Conservation (phyloP, 371 early-diverging fungal species). For the Rhizopus microsporus region DNA sequence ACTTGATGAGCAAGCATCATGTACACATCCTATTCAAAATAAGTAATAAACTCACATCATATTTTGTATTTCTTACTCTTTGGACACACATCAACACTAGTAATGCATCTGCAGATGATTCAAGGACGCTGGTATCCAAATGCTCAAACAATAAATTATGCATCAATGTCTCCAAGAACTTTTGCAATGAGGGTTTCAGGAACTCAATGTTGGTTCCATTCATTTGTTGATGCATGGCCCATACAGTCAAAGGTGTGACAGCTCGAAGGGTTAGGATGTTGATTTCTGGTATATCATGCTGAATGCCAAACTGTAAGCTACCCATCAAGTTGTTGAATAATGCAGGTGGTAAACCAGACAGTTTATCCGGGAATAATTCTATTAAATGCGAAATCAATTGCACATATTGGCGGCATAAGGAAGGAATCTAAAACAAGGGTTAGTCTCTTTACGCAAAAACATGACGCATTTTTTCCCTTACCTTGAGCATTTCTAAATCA, state of each 20-base stretch:
- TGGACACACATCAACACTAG: conserved; percentile 57
- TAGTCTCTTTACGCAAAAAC: background rate
- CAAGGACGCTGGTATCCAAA: conserved; percentile 60
- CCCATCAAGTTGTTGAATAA: conserved; percentile 63
- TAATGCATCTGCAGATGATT: conserved; percentile 63
- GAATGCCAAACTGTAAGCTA: conserved; percentile 69
- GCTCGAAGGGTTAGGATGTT: conserved; percentile 66
- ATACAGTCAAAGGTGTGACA: conserved; percentile 59
- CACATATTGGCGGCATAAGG: conserved; percentile 69
- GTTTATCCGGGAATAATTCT: conserved; percentile 67
- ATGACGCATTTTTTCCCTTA: conserved; percentile 17
- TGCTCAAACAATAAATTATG: conserved; percentile 61
- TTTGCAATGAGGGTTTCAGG: conserved; percentile 51
- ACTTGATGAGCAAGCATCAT: conserved; percentile 48
- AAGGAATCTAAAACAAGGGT: conserved; percentile 56
- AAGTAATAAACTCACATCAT: background rate
- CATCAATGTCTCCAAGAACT: conserved; percentile 54
- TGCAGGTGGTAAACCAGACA: conserved; percentile 55
- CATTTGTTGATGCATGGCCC: conserved; percentile 43
- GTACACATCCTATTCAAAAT: conserved; percentile 27
- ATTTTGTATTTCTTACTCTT: conserved; percentile 37
- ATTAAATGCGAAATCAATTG: conserved; percentile 66
- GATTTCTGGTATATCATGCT: conserved; percentile 60
- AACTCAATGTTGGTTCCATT: conserved; percentile 28
- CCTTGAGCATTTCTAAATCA: conserved; percentile 73